These are phyloP conservation scores for Botrytis deweyae DNA, from an alignment of 2,329 filamentous ascomycete species.

Conservation along the genomic window DNA sequence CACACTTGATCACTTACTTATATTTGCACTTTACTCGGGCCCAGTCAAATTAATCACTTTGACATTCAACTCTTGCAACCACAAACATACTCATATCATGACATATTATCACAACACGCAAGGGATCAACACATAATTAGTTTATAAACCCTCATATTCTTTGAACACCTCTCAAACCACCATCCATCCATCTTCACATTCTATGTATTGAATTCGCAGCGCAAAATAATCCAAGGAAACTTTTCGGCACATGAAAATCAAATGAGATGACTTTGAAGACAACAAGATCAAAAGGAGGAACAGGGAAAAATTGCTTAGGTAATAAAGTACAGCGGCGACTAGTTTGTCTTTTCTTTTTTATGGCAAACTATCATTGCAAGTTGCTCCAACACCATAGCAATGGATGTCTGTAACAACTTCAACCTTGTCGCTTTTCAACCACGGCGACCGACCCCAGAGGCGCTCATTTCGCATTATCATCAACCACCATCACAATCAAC, in stretches of 20 bases:
- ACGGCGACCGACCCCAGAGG: slow-evolving; percentile 26
- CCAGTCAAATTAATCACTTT: neutral
- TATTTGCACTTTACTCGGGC: too few relatives aligned
- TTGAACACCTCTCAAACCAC: neutral
- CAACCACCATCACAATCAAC: slow-evolving; percentile 4
- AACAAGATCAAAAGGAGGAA: slow-evolving; percentile 35
- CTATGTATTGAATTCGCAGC: neutral
- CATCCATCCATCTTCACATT: slow-evolving; percentile 5
- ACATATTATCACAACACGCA: neutral
- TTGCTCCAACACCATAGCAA: slow-evolving; percentile 41
- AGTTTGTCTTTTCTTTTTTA: slow-evolving; percentile 25
- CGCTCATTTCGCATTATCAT: slow-evolving; percentile 25
- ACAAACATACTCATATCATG: neutral
- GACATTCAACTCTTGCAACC: neutral
- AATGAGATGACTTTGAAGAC: slow-evolving; percentile 17
- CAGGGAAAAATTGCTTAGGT: slow-evolving; percentile 41
- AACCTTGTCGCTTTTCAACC: slow-evolving; percentile 33
- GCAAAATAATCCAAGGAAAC: neutral
- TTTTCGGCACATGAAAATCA: neutral
- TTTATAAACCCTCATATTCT: slow-evolving; percentile 3
- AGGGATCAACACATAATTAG: too few relatives aligned
- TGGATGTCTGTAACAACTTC: slow-evolving; percentile 40
- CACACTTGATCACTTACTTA: neutral
- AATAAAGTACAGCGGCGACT: slow-evolving; percentile 42
- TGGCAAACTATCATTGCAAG: slow-evolving; percentile 35